Conservation (phyloP, 805 yeast species). For the Candida anglica region DNA sequence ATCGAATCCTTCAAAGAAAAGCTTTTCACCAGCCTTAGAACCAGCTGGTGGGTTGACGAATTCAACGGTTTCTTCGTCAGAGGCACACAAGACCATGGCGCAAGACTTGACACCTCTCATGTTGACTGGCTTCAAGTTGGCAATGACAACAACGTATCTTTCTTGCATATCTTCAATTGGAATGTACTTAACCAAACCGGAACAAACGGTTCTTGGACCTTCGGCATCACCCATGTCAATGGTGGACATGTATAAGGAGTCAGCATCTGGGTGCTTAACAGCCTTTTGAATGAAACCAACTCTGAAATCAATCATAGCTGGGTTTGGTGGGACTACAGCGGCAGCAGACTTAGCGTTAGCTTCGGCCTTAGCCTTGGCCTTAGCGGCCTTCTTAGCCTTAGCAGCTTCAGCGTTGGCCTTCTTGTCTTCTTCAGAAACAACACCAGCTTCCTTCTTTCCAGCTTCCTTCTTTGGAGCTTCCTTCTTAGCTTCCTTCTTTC, state of each 20-base stretch:
- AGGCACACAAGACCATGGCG: slow-evolving; percentile 97
- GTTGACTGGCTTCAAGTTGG: slow-evolving; percentile 94
- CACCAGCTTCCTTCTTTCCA: slow-evolving; percentile 37
- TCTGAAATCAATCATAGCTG: slow-evolving; percentile 85
- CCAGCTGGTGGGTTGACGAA: slow-evolving; percentile 94
- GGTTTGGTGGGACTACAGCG: slow-evolving; percentile 65
- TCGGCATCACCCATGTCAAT: slow-evolving; percentile 95
- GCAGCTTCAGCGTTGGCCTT: slow-evolving; percentile 51
- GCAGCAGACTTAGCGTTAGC: slow-evolving; percentile 44
- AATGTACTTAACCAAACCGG: slow-evolving; percentile 88
- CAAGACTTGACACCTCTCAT: slow-evolving; percentile 96
- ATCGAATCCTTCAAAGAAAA: slow-evolving; percentile 89
- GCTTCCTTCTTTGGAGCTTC: slow-evolving; percentile 27
- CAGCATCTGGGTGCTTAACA: slow-evolving; percentile 96
- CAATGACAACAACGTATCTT: slow-evolving; percentile 84
- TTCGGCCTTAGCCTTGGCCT: slow-evolving; percentile 57
- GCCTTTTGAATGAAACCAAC: slow-evolving; percentile 98
- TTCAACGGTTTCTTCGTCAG: slow-evolving; percentile 72
- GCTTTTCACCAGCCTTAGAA: slow-evolving; percentile 91
- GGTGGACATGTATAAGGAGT: slow-evolving; percentile 91
- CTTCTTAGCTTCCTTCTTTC: slow-evolving; percentile 8
- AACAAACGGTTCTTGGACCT: slow-evolving; percentile 97
- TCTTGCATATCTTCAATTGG: slow-evolving; percentile 94
- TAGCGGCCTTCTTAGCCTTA: slow-evolving; percentile 60
- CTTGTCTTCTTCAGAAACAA: slow-evolving; percentile 37